These are phyloP conservation scores for Escallonia rubra DNA, from an alignment of 129 eudicot species.

Conservation along the genomic window DNA sequence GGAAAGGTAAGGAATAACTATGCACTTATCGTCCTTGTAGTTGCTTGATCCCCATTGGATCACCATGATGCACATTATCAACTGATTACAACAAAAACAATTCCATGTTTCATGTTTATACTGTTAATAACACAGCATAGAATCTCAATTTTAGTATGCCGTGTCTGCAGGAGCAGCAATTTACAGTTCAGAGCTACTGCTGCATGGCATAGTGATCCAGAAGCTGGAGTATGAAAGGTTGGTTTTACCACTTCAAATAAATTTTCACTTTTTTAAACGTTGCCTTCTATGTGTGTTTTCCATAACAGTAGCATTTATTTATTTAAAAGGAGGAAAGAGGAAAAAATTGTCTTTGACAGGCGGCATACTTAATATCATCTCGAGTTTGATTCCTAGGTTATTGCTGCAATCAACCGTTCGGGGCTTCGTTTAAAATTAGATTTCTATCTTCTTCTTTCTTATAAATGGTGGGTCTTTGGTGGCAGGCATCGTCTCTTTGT, in stretches of 20 bases:
- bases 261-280: too few species aligned
- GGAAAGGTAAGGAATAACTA: slow-evolving; percentile 46
- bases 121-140: not conserved
- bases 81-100: not conserved
- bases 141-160: not conserved
- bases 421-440: too few species aligned
- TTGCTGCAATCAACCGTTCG: too few species aligned
- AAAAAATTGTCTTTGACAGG: too few species aligned
- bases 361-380: too few species aligned
- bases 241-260: not conserved
- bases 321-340: too few species aligned
- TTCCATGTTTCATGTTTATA: not conserved
- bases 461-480: slow-evolving; percentile 1
- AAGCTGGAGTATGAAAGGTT: slow-evolving; percentile 85
- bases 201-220: slow-evolving; percentile 84
- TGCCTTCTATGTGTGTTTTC: too few species aligned
- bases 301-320: too few species aligned
- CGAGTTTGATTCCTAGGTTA: too few species aligned
- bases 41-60: not conserved
- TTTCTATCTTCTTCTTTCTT: not conserved
- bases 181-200: slow-evolving; percentile 82
- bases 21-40: not conserved
- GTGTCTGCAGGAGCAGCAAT: slow-evolving; percentile 59
- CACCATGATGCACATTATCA: not conserved
- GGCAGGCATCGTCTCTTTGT: slow-evolving; percentile 59